Evolutionary conservation across 177 flowering plant genomes (phyloP).

Genomic region (Telopea speciosissima): DNA sequence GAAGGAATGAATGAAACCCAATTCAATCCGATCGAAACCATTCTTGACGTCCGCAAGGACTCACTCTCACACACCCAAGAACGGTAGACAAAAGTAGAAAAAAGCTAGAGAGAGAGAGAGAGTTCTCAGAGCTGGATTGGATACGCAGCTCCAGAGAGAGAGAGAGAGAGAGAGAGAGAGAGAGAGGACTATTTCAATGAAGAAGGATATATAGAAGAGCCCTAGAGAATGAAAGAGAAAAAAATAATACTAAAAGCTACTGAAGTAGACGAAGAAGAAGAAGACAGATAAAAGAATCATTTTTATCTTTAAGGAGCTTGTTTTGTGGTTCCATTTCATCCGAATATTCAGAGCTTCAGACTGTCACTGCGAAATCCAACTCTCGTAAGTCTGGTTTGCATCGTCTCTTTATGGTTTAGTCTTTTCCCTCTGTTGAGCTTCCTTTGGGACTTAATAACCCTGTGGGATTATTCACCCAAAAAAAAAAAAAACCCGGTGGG

Average conservation of each 20-base stretch:
- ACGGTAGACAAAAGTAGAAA: background rate
- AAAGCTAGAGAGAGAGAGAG: no score
- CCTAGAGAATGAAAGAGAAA: background rate
- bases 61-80: conserved; percentile 26
- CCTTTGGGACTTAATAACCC: conserved; percentile 7
- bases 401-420: background rate
- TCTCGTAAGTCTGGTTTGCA: background rate
- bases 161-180: background rate
- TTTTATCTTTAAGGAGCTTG: background rate
- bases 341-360: conserved; percentile 3
- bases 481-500: conserved; percentile 3
- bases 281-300: background rate
- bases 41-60: conserved; percentile 83
- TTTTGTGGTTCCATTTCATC: background rate
- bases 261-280: background rate
- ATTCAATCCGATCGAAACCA: conserved; percentile 56
- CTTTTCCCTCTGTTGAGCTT: background rate
- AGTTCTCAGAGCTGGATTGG: background rate
- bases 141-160: background rate
- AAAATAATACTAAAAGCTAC: background rate
- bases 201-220: background rate
- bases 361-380: background rate
- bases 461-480: no score
- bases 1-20: conserved; percentile 32
- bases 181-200: background rate